A percentile compares a stretch with the other conserved stretches of the same genome.
Evolutionary conservation across 768 basidiomycete genomes (phyloP).

Genomic region (Pisolithus tinctorius): DNA sequence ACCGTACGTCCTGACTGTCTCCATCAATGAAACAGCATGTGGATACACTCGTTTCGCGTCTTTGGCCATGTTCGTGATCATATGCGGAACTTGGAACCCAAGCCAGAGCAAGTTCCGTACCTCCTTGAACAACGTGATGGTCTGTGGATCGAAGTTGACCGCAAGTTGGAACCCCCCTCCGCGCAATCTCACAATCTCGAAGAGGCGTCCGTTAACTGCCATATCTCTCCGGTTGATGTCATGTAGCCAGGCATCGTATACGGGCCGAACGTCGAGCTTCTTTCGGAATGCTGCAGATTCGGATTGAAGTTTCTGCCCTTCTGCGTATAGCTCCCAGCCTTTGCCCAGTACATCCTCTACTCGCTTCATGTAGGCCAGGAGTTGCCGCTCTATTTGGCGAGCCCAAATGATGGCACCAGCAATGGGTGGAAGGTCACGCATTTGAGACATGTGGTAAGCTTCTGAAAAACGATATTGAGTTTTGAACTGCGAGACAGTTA

Average conservation of each 20-base stretch:
- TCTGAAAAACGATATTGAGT: constrained; percentile 93
- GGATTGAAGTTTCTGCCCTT: constrained; percentile 93
- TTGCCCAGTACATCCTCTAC: constrained; percentile 98
- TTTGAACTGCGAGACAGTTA: constrained; percentile 61
- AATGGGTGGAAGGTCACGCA: constrained; percentile 97
- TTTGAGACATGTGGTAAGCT: constrained; percentile 96
- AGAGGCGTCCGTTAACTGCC: constrained; percentile 85
- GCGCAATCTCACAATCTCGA: constrained; percentile 77
- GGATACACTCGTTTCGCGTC: constrained; percentile 98
- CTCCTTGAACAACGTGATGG: constrained; percentile 98
- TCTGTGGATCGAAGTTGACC: constrained; percentile 97
- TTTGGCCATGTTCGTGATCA: constrained; percentile 94
- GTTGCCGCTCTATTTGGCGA: constrained; percentile 94
- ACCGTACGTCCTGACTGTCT: constrained; percentile 96
- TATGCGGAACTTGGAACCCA: constrained; percentile 91
- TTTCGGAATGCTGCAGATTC: constrained; percentile 89
- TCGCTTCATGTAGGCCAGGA: constrained; percentile 95
- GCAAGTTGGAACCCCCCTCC: constrained; percentile 80
- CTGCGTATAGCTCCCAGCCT: constrained; percentile 99
- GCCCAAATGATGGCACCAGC: constrained; percentile 99
- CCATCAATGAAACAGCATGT: constrained; percentile 97
- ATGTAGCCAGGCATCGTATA: constrained; percentile 94
- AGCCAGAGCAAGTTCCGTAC: constrained; percentile 94
- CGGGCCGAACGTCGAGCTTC: constrained; percentile 90
- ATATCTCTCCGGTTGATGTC: constrained; percentile 93